phyloP scores from a whole-genome alignment of 2,329 filamentous ascomycete species.

The Neophaeococcomyces mojaviensis region DNA sequence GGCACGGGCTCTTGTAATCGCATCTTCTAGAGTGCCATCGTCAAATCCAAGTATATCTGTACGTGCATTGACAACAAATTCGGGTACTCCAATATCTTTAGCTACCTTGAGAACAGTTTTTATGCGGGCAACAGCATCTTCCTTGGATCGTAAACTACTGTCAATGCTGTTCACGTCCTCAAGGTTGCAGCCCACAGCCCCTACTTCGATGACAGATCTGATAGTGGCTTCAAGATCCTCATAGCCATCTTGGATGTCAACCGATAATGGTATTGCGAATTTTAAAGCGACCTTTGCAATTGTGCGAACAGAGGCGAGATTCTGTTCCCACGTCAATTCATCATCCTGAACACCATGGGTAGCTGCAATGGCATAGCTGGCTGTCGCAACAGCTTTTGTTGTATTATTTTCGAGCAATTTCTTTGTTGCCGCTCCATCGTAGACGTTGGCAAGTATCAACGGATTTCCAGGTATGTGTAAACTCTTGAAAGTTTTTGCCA shows the following conservation, averaged over 20 bases:
- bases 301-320: conserved; percentile 43
- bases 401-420: conserved; percentile 31
- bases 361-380: conserved; percentile 45
- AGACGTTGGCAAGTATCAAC: conserved; percentile 49
- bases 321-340: conserved; percentile 44
- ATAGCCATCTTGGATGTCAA: conserved; percentile 57
- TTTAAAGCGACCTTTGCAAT: conserved; percentile 29
- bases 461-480: conserved; percentile 48
- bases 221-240: conserved; percentile 41
- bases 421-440: conserved; percentile 45
- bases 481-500: conserved; percentile 29
- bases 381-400: conserved; percentile 42
- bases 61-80: conserved; percentile 53
- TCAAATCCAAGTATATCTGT: conserved; percentile 45
- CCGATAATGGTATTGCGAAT: conserved; percentile 39
- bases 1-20: conserved; percentile 47
- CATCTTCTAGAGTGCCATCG: conserved; percentile 40
- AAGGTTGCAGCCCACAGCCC: conserved; percentile 52
- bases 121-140: conserved; percentile 38
- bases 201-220: conserved; percentile 39
- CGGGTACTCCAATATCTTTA: conserved; percentile 41
- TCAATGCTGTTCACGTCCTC: conserved; percentile 44
- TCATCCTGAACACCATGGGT: conserved; percentile 40
- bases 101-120: conserved; percentile 38
- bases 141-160: conserved; percentile 17